Evolutionary conservation across 805 yeast genomes (phyloP).

Genomic region (Wickerhamomyces alni): DNA sequence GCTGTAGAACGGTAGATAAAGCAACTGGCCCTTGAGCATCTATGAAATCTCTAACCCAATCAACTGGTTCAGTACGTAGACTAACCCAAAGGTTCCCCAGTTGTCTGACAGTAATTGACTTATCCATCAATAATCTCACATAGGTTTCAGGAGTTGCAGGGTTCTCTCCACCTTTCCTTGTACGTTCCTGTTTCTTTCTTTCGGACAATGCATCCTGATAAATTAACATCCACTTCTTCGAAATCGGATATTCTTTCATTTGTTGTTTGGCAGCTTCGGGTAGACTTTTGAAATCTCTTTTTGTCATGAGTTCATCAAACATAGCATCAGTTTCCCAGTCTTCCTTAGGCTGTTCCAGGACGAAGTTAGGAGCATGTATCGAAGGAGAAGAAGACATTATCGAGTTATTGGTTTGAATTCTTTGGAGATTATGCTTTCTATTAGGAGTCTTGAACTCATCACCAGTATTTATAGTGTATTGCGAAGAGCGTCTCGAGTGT

Average conservation of each 20-base stretch:
- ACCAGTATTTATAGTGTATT: conserved; percentile 11
- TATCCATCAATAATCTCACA: conserved; percentile 67
- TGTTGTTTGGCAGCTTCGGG: conserved; percentile 72
- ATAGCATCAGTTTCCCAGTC: conserved; percentile 61
- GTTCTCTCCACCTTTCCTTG: conserved; percentile 22
- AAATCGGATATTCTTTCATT: conserved; percentile 65
- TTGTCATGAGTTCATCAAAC: conserved; percentile 76
- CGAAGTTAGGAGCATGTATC: conserved; percentile 10
- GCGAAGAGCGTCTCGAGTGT: conserved; percentile 23
- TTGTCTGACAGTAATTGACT: conserved; percentile 60
- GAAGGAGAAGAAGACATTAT: conserved; percentile 8
- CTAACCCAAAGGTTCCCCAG: conserved; percentile 86
- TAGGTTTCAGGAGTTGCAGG: conserved; percentile 59
- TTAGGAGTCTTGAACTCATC: conserved; percentile 15
- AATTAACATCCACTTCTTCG: conserved; percentile 88
- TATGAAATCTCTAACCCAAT: conserved; percentile 79
- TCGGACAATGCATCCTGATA: conserved; percentile 83
- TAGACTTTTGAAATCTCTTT: conserved; percentile 66
- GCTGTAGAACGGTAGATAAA: conserved; percentile 59
- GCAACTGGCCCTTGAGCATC: conserved; percentile 77
- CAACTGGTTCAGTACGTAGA: conserved; percentile 78
- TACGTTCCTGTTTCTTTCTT: conserved; percentile 45
- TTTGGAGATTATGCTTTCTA: conserved; percentile 14
- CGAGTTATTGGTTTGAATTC: conserved; percentile 20
- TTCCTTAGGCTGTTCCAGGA: conserved; percentile 62